These are phyloP conservation scores for Xylariaceae sp. DNA, from an alignment of 2,329 filamentous ascomycete genomes.

Conservation along the genomic window DNA sequence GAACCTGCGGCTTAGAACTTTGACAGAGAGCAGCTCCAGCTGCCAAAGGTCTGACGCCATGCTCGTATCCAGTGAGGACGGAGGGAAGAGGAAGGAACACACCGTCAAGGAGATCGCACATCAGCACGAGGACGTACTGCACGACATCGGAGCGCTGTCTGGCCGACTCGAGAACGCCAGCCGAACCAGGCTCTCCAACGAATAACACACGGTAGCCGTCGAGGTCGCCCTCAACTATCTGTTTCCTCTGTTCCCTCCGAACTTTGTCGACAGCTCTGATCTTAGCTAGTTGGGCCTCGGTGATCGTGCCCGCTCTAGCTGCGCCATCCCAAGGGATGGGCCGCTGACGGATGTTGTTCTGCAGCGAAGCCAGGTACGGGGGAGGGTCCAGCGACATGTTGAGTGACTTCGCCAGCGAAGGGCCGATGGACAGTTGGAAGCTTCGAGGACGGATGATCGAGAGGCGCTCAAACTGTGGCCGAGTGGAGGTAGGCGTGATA, in stretches of 20 bases:
- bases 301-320: constrained; percentile 88
- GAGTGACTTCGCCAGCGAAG: constrained; percentile 16
- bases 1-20: too few species aligned
- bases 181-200: constrained; percentile 66
- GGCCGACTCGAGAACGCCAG: constrained; percentile 76
- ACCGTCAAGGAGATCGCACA: constrained; percentile 86
- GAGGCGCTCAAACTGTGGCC: neutral
- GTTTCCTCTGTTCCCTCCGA: constrained; percentile 82
- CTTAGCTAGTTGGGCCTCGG: constrained; percentile 87
- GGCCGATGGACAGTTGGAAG: constrained; percentile 7
- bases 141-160: constrained; percentile 84
- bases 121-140: constrained; percentile 89
- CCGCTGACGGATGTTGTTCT: constrained; percentile 94
- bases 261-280: constrained; percentile 97
- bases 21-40: too few species aligned
- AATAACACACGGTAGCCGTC: constrained; percentile 78
- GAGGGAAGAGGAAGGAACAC: constrained; percentile 24
- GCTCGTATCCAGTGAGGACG: too few species aligned
- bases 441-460: neutral
- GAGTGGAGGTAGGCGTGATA: constrained; percentile 1
- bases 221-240: constrained; percentile 75
- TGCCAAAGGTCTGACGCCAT: too few species aligned
- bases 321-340: constrained; percentile 98
- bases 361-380: constrained; percentile 77
- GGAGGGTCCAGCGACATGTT: constrained; percentile 88